These are phyloP conservation scores for Fusarium heterosporum DNA, from an alignment of 2,329 filamentous ascomycete species.

Conservation along the genomic window DNA sequence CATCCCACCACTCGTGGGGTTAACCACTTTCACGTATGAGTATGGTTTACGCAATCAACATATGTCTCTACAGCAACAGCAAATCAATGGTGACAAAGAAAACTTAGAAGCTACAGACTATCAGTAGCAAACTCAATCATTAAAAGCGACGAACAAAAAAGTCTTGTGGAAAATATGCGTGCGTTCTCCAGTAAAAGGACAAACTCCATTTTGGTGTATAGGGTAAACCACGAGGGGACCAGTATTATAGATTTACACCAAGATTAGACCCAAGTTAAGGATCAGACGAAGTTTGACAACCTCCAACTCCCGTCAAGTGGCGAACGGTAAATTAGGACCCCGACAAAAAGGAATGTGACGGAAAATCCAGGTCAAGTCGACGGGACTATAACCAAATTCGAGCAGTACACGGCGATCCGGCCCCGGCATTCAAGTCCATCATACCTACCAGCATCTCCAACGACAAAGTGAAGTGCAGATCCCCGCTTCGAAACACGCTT, in stretches of 20 bases:
- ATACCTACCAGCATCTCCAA: constrained; percentile 24
- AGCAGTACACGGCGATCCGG: constrained; percentile 29
- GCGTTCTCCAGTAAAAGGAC: background rate
- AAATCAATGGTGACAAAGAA: background rate
- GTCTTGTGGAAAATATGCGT: no score
- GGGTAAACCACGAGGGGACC: background rate
- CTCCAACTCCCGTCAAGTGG: background rate
- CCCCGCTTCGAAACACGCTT: constrained; percentile 42
- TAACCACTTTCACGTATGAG: background rate
- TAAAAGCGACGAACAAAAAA: background rate
- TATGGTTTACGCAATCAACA: background rate
- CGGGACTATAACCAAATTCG: constrained; percentile 17
- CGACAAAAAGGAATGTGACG: background rate
- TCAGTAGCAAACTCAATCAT: background rate
- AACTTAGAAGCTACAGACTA: no score
- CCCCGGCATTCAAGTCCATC: constrained; percentile 22
- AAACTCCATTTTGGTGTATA: background rate
- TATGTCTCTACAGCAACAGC: background rate
- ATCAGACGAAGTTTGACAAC: background rate
- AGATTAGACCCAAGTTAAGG: background rate
- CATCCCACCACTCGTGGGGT: background rate
- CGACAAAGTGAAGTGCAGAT: constrained; percentile 24
- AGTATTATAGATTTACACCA: background rate
- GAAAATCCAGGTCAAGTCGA: constrained; percentile 5
- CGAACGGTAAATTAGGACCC: background rate